Evolutionary conservation across 179 eudicot species (phyloP).

Genomic region (Silene noctiflora): DNA sequence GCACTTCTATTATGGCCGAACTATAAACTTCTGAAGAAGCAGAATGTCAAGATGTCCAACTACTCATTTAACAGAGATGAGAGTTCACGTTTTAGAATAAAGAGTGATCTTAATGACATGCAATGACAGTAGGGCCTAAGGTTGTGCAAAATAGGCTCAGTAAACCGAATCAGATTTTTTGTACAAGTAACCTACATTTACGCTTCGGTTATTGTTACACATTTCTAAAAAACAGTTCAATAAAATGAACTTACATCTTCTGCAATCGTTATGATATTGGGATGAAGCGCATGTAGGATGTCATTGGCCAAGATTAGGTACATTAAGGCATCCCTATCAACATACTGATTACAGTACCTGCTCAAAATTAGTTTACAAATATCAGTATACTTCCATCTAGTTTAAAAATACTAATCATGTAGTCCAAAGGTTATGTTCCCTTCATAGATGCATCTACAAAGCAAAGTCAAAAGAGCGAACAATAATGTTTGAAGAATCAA

Average conservation of each 20-base stretch:
- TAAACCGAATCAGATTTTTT: neutral
- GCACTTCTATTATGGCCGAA: neutral
- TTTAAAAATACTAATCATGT: slow-evolving; percentile 4
- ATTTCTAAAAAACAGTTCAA: slow-evolving; percentile 4
- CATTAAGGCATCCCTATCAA: slow-evolving; percentile 79
- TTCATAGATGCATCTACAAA: neutral
- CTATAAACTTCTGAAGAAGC: slow-evolving; percentile 11
- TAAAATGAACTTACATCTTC: slow-evolving; percentile 74
- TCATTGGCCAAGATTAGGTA: slow-evolving; percentile 92
- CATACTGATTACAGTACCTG: slow-evolving; percentile 97
- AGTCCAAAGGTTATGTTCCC: neutral
- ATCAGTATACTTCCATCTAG: neutral
- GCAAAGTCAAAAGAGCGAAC: neutral
- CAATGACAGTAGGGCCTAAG: neutral
- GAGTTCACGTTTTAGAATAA: neutral
- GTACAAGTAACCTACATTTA: neutral
- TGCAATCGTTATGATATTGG: slow-evolving; percentile 84
- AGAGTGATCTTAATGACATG: neutral
- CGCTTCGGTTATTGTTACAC: neutral
- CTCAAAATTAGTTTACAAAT: slow-evolving; percentile 9
- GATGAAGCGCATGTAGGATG: slow-evolving; percentile 81
- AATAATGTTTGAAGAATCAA: neutral
- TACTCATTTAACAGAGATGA: neutral
- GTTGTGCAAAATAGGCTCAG: neutral
- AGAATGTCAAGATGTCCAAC: neutral